Conservation (phyloP, 345 rosid genomes). For the Kernera saxatilis region DNA sequence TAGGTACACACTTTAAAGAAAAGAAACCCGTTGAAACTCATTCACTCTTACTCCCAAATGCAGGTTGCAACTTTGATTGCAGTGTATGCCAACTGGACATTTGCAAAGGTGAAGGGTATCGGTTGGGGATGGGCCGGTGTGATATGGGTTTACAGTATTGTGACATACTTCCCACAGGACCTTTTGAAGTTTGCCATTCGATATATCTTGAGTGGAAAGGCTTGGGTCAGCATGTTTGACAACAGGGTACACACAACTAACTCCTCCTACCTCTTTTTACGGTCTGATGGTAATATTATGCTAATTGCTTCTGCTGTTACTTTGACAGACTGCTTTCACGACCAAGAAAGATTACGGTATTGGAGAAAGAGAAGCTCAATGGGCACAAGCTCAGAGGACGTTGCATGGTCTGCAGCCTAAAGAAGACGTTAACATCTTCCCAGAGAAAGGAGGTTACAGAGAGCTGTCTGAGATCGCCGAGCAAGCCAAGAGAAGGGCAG, state of each 20-base stretch:
- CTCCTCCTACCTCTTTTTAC: background rate
- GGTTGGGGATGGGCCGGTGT: constrained; percentile 75
- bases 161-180: constrained; percentile 79
- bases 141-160: constrained; percentile 78
- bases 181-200: constrained; percentile 73
- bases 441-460: constrained; percentile 60
- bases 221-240: constrained; percentile 72
- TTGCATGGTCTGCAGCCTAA: constrained; percentile 81
- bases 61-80: constrained; percentile 68
- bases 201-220: constrained; percentile 84
- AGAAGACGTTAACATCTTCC: constrained; percentile 44
- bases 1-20: background rate
- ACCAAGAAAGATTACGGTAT: constrained; percentile 85
- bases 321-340: constrained; percentile 72
- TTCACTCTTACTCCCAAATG: background rate
- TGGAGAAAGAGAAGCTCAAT: constrained; percentile 92
- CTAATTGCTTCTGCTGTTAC: constrained; percentile 12
- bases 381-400: constrained; percentile 86
- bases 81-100: constrained; percentile 50
- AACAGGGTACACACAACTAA: constrained; percentile 56
- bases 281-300: background rate
- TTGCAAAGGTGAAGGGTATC: constrained; percentile 46
- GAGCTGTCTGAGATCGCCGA: constrained; percentile 96
- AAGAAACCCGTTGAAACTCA: background rate
- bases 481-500: constrained; percentile 96